Conservation (phyloP, 148 eudicot genomes). For the Arbutus unedo region DNA sequence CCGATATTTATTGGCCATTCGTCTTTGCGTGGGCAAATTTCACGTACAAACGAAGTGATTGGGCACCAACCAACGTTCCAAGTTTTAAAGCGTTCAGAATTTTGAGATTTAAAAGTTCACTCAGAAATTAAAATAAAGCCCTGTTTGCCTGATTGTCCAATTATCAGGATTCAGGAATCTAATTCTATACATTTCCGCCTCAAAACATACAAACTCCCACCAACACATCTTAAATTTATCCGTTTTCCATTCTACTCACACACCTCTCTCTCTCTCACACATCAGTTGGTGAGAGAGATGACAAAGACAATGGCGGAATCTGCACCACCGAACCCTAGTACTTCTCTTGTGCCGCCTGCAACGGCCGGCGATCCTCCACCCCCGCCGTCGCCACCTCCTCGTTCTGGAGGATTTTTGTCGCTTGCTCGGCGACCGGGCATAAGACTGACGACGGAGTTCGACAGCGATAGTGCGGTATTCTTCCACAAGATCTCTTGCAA, state of each 20-base stretch:
- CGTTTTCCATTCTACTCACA: not conserved
- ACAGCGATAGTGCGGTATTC: slow-evolving; percentile 65
- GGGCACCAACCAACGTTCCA: no score
- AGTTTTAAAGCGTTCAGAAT: no score
- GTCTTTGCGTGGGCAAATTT: no score
- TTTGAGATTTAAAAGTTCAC: no score
- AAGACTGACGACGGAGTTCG: slow-evolving; percentile 73
- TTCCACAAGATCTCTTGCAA: slow-evolving; percentile 72
- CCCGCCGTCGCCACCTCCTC: slow-evolving; percentile 15
- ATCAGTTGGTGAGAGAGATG: not conserved
- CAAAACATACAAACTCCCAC: not conserved
- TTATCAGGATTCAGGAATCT: not conserved
- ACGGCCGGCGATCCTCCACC: slow-evolving; percentile 26
- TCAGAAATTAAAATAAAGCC: no score
- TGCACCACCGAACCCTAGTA: slow-evolving; percentile 14
- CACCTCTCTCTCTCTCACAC: not conserved
- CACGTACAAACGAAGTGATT: no score
- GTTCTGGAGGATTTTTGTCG: slow-evolving; percentile 24
- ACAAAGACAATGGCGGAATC: slow-evolving; percentile 25
- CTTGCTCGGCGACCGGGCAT: slow-evolving; percentile 53
- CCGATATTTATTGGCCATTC: no score
- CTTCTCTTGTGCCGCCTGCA: slow-evolving; percentile 14
- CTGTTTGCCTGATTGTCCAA: not conserved
- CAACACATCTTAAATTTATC: not conserved
- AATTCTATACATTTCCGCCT: slow-evolving; percentile 20